A percentile compares a stretch with the other conserved stretches of the same genome.
These are phyloP conservation scores for Chlorella sp. DNA, from an alignment of 139 green algal species.

Conservation along the genomic window DNA sequence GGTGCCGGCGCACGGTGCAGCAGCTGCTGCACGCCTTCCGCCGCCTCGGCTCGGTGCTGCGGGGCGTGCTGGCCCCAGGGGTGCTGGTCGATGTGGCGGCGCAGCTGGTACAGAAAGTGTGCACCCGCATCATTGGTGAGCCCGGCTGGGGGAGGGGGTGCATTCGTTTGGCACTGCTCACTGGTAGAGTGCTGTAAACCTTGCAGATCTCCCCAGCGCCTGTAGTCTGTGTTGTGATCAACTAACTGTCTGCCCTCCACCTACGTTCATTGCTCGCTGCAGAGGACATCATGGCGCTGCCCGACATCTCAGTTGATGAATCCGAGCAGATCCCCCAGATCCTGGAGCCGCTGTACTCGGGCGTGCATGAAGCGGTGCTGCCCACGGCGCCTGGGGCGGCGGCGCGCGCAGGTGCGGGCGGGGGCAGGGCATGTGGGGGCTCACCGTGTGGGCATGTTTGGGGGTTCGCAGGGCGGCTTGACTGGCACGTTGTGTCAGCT, in stretches of 20 bases:
- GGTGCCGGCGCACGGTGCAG: slow-evolving; percentile 37
- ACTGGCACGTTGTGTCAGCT: too few relatives aligned
- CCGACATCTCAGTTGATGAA: slow-evolving; percentile 59
- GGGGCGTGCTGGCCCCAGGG: slow-evolving; percentile 33
- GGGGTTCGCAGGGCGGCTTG: too few relatives aligned
- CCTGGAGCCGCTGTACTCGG: slow-evolving; percentile 28
- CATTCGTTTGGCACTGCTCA: neutral
- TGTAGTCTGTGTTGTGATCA: neutral
- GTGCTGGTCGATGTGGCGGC: slow-evolving; percentile 18
- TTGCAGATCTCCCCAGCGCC: neutral
- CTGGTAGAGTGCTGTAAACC: neutral
- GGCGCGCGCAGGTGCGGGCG: neutral
- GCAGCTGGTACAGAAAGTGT: slow-evolving; percentile 16
- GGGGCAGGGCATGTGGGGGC: neutral
- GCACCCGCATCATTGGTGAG: slow-evolving; percentile 23
- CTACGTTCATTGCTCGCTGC: neutral
- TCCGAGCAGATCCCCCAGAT: slow-evolving; percentile 58
- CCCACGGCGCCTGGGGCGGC: neutral
- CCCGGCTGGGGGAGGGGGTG: neutral
- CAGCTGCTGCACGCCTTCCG: slow-evolving; percentile 48
- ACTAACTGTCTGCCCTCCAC: neutral
- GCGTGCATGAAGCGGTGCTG: slow-evolving; percentile 24
- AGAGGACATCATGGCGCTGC: slow-evolving; percentile 46
- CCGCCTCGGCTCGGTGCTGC: slow-evolving; percentile 40
- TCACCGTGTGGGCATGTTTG: too few relatives aligned